Percentiles rank a stretch among this genome's conserved stretches.
These are phyloP conservation scores for Vanderwaltozyma tropicalis DNA, from an alignment of 805 yeast genomes.

Conservation along the genomic window DNA sequence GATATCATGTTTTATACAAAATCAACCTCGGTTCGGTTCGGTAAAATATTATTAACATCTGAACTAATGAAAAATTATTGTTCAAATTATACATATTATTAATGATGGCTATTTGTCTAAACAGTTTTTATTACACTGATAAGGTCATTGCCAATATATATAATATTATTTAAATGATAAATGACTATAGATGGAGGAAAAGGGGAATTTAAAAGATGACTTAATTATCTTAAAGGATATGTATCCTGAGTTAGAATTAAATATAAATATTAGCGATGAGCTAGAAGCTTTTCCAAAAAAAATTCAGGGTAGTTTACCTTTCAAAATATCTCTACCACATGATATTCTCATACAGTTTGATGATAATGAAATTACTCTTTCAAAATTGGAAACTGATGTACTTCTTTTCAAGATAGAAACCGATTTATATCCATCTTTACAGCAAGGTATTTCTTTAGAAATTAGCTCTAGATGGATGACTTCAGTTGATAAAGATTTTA, in stretches of 20 bases:
- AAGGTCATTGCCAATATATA: too few species aligned
- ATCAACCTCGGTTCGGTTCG: background rate
- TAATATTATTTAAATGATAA: too few species aligned
- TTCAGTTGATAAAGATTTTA: constrained; percentile 4
- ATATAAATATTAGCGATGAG: constrained; percentile 1
- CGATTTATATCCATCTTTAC: constrained; percentile 13
- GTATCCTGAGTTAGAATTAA: constrained; percentile 23
- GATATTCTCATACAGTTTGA: constrained; percentile 9
- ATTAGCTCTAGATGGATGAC: constrained; percentile 29
- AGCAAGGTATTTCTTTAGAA: constrained; percentile 7
- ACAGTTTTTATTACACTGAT: too few species aligned
- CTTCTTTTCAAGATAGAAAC: constrained; percentile 10
- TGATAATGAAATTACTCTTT: constrained; percentile 4
- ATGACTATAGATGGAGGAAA: constrained; percentile 1
- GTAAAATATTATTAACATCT: too few species aligned
- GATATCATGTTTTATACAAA: background rate
- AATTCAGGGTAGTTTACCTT: constrained; percentile 10
- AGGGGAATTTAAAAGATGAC: constrained; percentile 13
- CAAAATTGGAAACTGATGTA: constrained; percentile 8
- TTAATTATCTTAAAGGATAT: constrained; percentile 18
- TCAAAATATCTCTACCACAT: constrained; percentile 8
- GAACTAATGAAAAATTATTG: too few species aligned
- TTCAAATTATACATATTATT: too few species aligned
- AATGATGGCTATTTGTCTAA: too few species aligned
- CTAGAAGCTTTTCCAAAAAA: background rate